These are phyloP conservation scores for Darksidea phi DNA, from an alignment of 495 filamentous ascomycete genomes.

Conservation along the genomic window DNA sequence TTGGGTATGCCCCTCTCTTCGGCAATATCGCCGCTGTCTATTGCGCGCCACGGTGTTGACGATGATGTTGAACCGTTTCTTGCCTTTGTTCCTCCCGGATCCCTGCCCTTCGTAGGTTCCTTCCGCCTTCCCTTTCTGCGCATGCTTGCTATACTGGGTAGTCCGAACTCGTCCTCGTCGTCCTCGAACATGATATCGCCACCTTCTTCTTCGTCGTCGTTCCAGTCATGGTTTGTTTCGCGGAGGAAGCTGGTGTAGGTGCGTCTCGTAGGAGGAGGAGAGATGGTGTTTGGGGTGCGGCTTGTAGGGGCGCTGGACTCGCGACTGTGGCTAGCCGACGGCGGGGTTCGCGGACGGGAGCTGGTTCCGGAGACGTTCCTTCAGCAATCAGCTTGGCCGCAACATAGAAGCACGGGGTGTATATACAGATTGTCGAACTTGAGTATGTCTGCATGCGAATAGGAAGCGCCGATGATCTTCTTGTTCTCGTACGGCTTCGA, in stretches of 20 bases:
- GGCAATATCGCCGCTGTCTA: slow-evolving; percentile 86
- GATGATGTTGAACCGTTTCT: neutral
- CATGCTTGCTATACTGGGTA: slow-evolving; percentile 88
- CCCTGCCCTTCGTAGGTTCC: slow-evolving; percentile 49
- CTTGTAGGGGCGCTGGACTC: slow-evolving; percentile 52
- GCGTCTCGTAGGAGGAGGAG: slow-evolving; percentile 59
- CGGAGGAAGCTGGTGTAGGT: slow-evolving; percentile 75
- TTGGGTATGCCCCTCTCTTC: slow-evolving; percentile 82
- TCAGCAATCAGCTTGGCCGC: slow-evolving; percentile 18
- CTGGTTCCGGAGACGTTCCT: slow-evolving; percentile 55
- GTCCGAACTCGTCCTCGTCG: slow-evolving; percentile 91
- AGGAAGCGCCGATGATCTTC: slow-evolving; percentile 89
- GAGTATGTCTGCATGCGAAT: slow-evolving; percentile 92
- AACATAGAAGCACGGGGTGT: neutral
- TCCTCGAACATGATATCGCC: slow-evolving; percentile 67
- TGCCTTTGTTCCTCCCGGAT: slow-evolving; percentile 46
- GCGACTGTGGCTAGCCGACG: slow-evolving; percentile 50
- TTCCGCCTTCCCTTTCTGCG: slow-evolving; percentile 62
- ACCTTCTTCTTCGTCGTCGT: slow-evolving; percentile 56
- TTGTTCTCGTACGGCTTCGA: slow-evolving; percentile 62
- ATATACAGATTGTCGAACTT: slow-evolving; percentile 73
- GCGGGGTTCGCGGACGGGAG: slow-evolving; percentile 63
- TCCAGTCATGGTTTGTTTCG: slow-evolving; percentile 74
- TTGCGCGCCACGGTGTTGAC: slow-evolving; percentile 47
- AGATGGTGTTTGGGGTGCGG: slow-evolving; percentile 44